A percentile compares a stretch with the other conserved stretches of the same genome.
Conservation (phyloP, 495 filamentous ascomycete species). For the Durotheca rogersii region DNA sequence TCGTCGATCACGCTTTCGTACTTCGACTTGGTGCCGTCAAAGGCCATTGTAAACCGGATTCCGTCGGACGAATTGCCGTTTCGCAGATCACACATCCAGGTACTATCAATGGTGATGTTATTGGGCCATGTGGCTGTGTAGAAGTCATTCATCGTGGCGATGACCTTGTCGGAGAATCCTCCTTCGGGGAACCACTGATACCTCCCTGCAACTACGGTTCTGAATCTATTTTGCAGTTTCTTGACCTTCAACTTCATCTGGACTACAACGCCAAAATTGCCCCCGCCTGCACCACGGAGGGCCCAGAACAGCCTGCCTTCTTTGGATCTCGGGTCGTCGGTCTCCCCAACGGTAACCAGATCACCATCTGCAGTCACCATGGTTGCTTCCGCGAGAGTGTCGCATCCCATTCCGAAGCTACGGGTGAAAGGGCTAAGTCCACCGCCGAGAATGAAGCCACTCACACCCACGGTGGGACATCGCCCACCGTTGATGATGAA, state of each 20-base stretch:
- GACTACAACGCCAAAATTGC: constrained; percentile 51
- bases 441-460: constrained; percentile 31
- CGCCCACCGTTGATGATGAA: constrained; percentile 31
- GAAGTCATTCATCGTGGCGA: constrained; percentile 24
- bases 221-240: constrained; percentile 1
- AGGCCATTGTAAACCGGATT: constrained; percentile 15
- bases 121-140: constrained; percentile 19
- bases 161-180: constrained; percentile 1
- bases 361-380: constrained; percentile 17
- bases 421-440: constrained; percentile 26
- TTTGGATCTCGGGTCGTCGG: constrained; percentile 3
- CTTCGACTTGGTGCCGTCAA: constrained; percentile 9
- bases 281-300: constrained; percentile 40
- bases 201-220: constrained; percentile 19
- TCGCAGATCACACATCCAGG: constrained; percentile 33
- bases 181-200: constrained; percentile 21
- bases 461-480: constrained; percentile 32
- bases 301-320: constrained; percentile 51
- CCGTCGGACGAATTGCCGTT: neutral
- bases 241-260: constrained; percentile 13
- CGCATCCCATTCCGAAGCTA: constrained; percentile 32
- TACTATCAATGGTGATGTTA: constrained; percentile 31
- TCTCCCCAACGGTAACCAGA: constrained; percentile 17
- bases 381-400: constrained; percentile 21
- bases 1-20: constrained; percentile 23